Evolutionary conservation across 805 yeast genomes (phyloP), one percentile per base, ranked within the genome.

Genomic region (Candida boidinii): DNA sequence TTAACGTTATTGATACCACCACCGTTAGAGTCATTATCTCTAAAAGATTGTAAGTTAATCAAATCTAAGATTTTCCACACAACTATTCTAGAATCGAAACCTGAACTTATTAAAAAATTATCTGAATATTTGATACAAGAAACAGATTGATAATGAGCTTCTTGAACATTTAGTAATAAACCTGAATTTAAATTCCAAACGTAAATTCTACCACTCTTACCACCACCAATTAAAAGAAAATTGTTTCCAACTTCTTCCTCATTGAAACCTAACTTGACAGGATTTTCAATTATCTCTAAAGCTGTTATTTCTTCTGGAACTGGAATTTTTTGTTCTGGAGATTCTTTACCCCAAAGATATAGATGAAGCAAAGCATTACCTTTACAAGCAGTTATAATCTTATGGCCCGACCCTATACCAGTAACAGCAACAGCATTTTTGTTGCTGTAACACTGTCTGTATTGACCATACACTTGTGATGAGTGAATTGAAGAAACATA

Each of bases 161-260:
- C 88, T 48, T 74, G 76, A 4, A 76, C 94, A 29, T 72, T 64
- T 17, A 88, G 48, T 29, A 92, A 63, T 17, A 73, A 57, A 0
- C 97, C 97, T 2, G 92, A 79, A 8, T 67, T 55, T 32, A 88
- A 50, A 45, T 86, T 95, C 97, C 97, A 90, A 1, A 88, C 54
- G 49, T 82, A 82, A 12, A 92, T 41, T 42, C 77, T 72, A 10
- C 97, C 97, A n/a, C 79, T 49, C 37, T 63, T 51, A 33, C 92
- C 68, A 38, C 90, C 87, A 28, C 80, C 94, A 6, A 76, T 79
- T 17, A 92, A 54, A 25, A 83, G 50, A 68, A 81, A 79, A 7
- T 42, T 42, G 10, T 7, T 9, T 9, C 5, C 5, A 5, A 41
- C 30, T 17, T 43, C 41, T 21, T 39, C 31, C 13, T 41, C 41